Evolutionary conservation across 768 basidiomycete species (phyloP), one percentile per base, ranked within the genome.

Genomic region (Phaeotremella skinneri): DNA sequence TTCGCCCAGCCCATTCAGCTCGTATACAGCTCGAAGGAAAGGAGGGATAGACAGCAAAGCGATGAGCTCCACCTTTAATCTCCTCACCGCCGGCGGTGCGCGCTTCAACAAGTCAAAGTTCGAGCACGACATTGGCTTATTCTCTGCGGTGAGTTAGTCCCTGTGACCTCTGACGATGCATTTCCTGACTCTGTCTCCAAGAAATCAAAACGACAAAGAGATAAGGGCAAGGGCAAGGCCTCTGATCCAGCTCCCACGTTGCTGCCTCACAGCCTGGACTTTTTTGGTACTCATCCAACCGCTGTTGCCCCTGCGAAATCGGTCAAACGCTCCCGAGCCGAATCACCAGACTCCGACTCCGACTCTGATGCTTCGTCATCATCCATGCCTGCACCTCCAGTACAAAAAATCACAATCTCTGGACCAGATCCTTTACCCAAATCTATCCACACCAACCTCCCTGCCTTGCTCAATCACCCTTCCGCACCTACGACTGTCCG

Each of bases 71-170:
- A 86, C 90, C 3, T 98, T 98, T 76, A 88, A 87, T 63, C 77
- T 96, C 13, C 84, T 98, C 26, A 91, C 92, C 30, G 84, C 90
- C 16, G 93, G 93, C 31, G 90, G 91, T 1, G 83, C 83, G 0
- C 82, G 80, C 55, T 96, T 97, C 65, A 82, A 92, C 81, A 93
- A 89, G 78, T 49, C 49, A 5, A 43, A 64, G n/a, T 70, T 69
- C 76, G 82, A 85, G 66, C 76, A 79, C 0, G 90, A 93, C 69
- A 82, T 88, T 6, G 73, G 82, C 27, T 77, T 89, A 5, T 93
- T 94, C 78, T 42, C 43, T 20, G 49, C 20, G 39, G 62, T 63
- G 37, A 60, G 58, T 59, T 3, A 17, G 13, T 32, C 17, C 42
- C 6, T 27, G 23, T 20, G 81, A 82, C 59, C 87, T 87, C 53